Evolutionary conservation across 2,329 filamentous ascomycete species (phyloP), one percentile per base, ranked within the genome.

Genomic region (Chlorencoelia australis): DNA sequence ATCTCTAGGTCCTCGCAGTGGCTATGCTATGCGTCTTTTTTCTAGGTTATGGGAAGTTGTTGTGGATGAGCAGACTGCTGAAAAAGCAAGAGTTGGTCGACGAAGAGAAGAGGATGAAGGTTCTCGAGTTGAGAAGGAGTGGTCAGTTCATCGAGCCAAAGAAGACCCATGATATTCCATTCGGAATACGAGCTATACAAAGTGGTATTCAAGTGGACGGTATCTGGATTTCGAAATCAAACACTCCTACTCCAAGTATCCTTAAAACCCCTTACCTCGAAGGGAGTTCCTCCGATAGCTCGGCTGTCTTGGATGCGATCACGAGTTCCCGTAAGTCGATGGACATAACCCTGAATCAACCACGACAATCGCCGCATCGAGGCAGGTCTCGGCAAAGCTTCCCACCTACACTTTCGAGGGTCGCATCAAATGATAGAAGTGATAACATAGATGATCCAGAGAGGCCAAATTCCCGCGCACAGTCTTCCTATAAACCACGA

Each of bases 161-260:
- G 7, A 61, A 59, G 44, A 58, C 59, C 31, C 66, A 73, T 33
- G 79, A 84, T 7, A 74, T 93, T 22, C 87, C 86, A 0, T 95
- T 95, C 52, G 88, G 89, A 14, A 75, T 91, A 35, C 77, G 82
- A 48, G 88, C 88, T 5, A 74, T 95, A 30, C 80, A 94, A 56
- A 82, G 74, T 48, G 87, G 87, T 5, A 67, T 93, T 28, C 74
- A 89, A 54, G 74, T 94, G 6, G 84, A 94, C 45, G 88, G 86
- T 4, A 87, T 95, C 33, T 86, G 82, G 79, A 75, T 82, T 33
- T 55, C 53, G 5, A 47, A 48, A 28, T 40, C 42, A 11, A 51
- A 37, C 10, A 49, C 44, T n/a, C 51, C 50, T 30, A 33, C 47
- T 7, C 48, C 47, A 11, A 51, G 44, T 27, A 40, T 44, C 28